Percentiles rank a stretch among this genome's conserved stretches.
Conservation (phyloP, 2,329 filamentous ascomycete species). For the Ophiostoma tasmaniense region DNA sequence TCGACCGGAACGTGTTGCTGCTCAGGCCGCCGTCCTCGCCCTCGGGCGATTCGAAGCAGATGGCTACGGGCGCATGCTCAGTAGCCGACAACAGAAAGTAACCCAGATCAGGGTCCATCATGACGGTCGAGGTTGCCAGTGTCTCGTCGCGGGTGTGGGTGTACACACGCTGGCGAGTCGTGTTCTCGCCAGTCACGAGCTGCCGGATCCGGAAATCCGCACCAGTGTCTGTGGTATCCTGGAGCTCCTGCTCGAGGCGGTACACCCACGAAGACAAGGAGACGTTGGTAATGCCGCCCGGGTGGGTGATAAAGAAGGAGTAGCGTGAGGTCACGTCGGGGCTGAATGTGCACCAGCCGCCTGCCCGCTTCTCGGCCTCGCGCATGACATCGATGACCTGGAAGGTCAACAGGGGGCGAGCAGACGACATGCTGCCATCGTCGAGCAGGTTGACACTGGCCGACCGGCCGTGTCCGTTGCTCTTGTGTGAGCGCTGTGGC, state of each 20-base stretch:
- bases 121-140: slow-evolving; percentile 44
- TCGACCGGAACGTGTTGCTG: slow-evolving; percentile 24
- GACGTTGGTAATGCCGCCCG: slow-evolving; percentile 50
- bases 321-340: slow-evolving; percentile 53
- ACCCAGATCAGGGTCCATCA: slow-evolving; percentile 54
- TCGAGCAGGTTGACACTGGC: background rate
- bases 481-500: slow-evolving; percentile 41
- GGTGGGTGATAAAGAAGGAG: slow-evolving; percentile 54
- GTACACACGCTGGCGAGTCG: slow-evolving; percentile 48
- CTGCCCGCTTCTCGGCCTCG: slow-evolving; percentile 44
- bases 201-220: slow-evolving; percentile 54
- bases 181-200: slow-evolving; percentile 49
- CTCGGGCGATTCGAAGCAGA: slow-evolving; percentile 54
- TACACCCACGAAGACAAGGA: slow-evolving; percentile 57
- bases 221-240: slow-evolving; percentile 47
- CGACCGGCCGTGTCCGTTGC: background rate
- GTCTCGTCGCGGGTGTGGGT: slow-evolving; percentile 42
- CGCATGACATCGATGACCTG: slow-evolving; percentile 54
- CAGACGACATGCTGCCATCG: slow-evolving; percentile 28
- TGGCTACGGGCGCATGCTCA: slow-evolving; percentile 46
- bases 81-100: slow-evolving; percentile 55
- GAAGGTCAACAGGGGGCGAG: slow-evolving; percentile 49
- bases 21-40: slow-evolving; percentile 36
- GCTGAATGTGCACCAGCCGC: slow-evolving; percentile 56
- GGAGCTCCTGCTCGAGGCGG: slow-evolving; percentile 53